Evolutionary conservation across 768 basidiomycete genomes (phyloP).

Genomic region (Omphalotus guepiniiformis): DNA sequence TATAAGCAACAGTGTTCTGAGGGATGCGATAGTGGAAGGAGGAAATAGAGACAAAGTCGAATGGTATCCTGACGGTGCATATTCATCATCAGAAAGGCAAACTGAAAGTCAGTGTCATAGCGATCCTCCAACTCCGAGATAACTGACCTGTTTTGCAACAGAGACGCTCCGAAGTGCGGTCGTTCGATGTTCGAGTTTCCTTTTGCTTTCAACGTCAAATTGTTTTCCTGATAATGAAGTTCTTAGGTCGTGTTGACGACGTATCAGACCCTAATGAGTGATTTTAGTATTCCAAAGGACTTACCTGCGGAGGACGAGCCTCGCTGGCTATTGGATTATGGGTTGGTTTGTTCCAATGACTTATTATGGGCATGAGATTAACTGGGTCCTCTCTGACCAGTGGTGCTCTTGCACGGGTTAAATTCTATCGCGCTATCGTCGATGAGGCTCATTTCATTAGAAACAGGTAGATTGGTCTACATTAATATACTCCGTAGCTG

Average conservation of each 20-base stretch:
- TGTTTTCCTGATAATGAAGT: not conserved
- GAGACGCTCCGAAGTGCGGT: constrained; percentile 43
- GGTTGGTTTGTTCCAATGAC: constrained; percentile 30
- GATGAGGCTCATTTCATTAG: constrained; percentile 81
- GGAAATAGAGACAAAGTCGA: constrained; percentile 66
- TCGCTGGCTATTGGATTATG: constrained; percentile 44
- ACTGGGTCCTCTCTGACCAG: constrained; percentile 21
- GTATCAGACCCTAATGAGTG: constrained; percentile 64
- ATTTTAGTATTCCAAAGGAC: constrained; percentile 52
- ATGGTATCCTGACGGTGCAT: constrained; percentile 55
- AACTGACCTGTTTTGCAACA: constrained; percentile 12
- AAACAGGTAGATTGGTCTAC: constrained; percentile 39
- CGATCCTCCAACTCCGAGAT: not conserved
- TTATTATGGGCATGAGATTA: not conserved
- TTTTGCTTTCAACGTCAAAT: not conserved
- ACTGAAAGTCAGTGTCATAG: constrained; percentile 35
- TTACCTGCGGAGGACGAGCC: constrained; percentile 42
- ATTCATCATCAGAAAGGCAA: constrained; percentile 74
- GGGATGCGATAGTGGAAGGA: constrained; percentile 58
- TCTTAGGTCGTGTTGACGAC: constrained; percentile 66
- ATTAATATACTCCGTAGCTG: not conserved
- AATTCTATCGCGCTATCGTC: constrained; percentile 67
- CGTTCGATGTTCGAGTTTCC: constrained; percentile 42
- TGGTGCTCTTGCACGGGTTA: constrained; percentile 56
- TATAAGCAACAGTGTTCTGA: not conserved